Base-by-base conservation (phyloP, 2,329 filamentous ascomycete species). In the Chaetomiaceae sp. region DNA sequence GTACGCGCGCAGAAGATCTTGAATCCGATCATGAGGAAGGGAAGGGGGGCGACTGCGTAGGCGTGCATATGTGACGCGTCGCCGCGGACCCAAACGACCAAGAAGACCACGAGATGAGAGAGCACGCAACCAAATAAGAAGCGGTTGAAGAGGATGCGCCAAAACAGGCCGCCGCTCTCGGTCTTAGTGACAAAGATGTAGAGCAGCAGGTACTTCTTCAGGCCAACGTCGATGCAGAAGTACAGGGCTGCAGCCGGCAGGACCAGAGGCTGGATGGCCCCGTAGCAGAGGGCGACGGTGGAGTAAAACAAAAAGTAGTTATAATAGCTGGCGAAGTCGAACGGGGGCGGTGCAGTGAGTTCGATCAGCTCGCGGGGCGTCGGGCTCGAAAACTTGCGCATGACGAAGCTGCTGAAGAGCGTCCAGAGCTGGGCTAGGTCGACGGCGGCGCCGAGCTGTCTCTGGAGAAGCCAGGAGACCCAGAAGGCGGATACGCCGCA, bases 131-230 rank as follows among this genome's bases (percentile, higher is more conserved):
- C 89, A 62, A 96, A 92, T 21, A 97, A 73, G 67, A 96, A 78
- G n/a, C 94, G 87, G 69, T 99, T 99, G 77, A 90, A 95, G 6
- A 97, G 69, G 1, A 91, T 82, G 16, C 90, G 84, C 94, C 94
- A 99, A 67, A 90, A 96, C 67, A 87, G 82, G 46, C 94, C 94
- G 8, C 91, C 94, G 0, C 91, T 96, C 67, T 99, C 94, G 25
- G 87, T 96, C 75, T 97, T 99, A 42, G 94, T 99, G 59, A 95
- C 81, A 66, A 96, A 97, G 59, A 96, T 87, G 71, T 99, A 96
- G 60, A 97, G 79, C 34, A 97, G 73, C 41, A 96, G 76, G 66
- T 99, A 99, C 72, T 97, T 97, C 79, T 96, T 96, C 66, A 97
- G 77, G 71, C 86, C 89, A 4, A 85, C 85, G 68, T 99, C 94